phyloP scores from a whole-genome alignment of 805 yeast genomes.

The Hermanozyma aechmeae region DNA sequence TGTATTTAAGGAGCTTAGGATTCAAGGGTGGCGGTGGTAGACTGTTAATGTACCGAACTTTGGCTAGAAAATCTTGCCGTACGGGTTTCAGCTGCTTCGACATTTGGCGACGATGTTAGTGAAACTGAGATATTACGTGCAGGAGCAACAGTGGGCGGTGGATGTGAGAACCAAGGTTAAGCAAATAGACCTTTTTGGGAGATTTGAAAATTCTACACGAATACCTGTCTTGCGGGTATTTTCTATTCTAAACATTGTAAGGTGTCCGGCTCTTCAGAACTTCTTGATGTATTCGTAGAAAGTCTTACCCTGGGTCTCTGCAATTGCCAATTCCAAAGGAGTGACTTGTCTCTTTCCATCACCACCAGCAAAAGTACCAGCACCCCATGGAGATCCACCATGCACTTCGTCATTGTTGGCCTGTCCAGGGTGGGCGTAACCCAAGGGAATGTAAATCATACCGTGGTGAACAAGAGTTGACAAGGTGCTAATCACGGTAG shows the following conservation, averaged over 20 bases:
- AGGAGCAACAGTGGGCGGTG: no score
- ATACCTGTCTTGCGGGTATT: no score
- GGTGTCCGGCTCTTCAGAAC: conserved; percentile 1
- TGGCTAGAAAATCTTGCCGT: conserved; percentile 73
- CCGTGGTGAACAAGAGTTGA: conserved; percentile 69
- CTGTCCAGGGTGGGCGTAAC: conserved; percentile 54
- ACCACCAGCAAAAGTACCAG: conserved; percentile 67
- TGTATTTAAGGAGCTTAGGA: conserved; percentile 67
- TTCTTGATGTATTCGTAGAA: conserved; percentile 37
- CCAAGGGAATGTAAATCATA: conserved; percentile 66
- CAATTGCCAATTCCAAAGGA: conserved; percentile 55
- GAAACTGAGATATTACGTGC: no score
- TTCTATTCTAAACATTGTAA: background rate
- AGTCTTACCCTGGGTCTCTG: conserved; percentile 55
- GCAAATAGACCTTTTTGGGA: no score
- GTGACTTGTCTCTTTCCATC: conserved; percentile 70
- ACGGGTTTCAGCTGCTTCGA: conserved; percentile 26
- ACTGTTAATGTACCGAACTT: conserved; percentile 73
- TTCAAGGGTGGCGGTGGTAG: conserved; percentile 92
- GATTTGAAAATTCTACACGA: no score
- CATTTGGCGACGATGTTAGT: conserved; percentile 6
- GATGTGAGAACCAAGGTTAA: no score
- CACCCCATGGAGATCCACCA: conserved; percentile 85
- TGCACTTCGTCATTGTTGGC: conserved; percentile 57
- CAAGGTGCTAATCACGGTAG: conserved; percentile 50